Evolutionary conservation across 169 alveolate genomes (phyloP), one percentile per base, ranked within the genome.

Genomic region (Blepharisma undulans): DNA sequence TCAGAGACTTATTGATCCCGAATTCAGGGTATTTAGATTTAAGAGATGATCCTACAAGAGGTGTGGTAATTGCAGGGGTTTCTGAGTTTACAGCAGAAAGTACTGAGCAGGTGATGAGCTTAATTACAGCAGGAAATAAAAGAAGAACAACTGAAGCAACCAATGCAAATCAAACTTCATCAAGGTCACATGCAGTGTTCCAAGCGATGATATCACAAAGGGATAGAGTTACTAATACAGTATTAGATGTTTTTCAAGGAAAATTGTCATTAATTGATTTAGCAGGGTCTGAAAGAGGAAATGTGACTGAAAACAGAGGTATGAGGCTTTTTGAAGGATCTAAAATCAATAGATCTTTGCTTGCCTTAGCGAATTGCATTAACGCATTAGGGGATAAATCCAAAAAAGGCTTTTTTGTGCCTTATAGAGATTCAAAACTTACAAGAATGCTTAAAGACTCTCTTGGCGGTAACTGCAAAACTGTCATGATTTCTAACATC

Each of bases 271-370:
- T 99, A 84, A 98, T 99, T 61, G 99, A 99, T 95, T 96, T 99
- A 79, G 99, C 99, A 4, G 99, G 99, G 2, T 97, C 99, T 89
- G 99, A 99, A 95, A 97, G 99, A 93, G 98, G 98, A 66, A 98
- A 98, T 76, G 99, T 97, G 74, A 98, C 99, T 6, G 98, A 97
- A 84, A 98, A 97, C 81, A 96, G 98, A 90, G 99, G 99, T n/a
- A 97, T 97, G 12, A 93, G 99, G 79, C 96, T 98, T 48, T 97
- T 98, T 92, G 99, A 99, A 94, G 99, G 99, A 29, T 98, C 99
- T 5, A 98, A 98, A 91, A 99, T 99, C 87, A 99, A 99, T 95
- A 98, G 98, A 87, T 98, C 99, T 29, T 95, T 98, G 82, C 95
- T 99, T 87, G 99, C 99, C 60, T 95, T 99, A 78, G 99, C 99